Base-by-base conservation (phyloP, 2,329 filamentous ascomycete genomes). In the Colletotrichum sp. region DNA sequence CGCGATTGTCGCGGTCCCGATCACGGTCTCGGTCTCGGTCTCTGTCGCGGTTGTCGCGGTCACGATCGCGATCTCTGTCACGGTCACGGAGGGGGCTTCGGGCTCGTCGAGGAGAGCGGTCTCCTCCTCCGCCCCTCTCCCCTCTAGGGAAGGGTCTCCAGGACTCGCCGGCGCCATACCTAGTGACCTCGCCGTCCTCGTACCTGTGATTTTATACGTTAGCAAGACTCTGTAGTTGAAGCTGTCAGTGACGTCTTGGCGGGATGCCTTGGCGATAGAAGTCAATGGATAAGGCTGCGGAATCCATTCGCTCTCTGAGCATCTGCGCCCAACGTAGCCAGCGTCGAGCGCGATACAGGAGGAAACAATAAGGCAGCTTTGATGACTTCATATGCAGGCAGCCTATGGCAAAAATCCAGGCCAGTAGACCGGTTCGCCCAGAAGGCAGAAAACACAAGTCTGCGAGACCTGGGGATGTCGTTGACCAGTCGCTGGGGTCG, bases 121-220 rank as follows among this genome's bases (percentile, higher is more conserved):
- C 85, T 52, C 70, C 74, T 48, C 62, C 65, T 26, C 65, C 55
- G 44, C 55, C 72, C 62, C 72, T 57, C n/a, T 70, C 72, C 10
- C 74, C 74, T 70, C 88, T 83, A 67, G 90, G 91, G 75, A 89
- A 92, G 13, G 90, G 90, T 75, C 90, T 86, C 86, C 91, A 92
- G 48, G 90, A 92, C 83, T 92, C 90, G 75, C 90, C 90, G 15
- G 91, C 91, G 68, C 90, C 90, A 81, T 92, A 92, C 80, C 90
- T 87, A 77, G 91, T 89, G 70, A 92, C 91, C 83, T 92, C 90
- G 60, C 90, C 90, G 78, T 92, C 90, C 78, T 92, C 90, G 79
- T 90, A 92, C 81, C 90, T 92, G 55, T 52, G 75, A 60, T 8
- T 4, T 28, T 10, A 52, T n/a, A 44, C 13, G 68, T 78, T 55